Evolutionary conservation across 139 green algal genomes (phyloP).

Genomic region (Volvox africanus): DNA sequence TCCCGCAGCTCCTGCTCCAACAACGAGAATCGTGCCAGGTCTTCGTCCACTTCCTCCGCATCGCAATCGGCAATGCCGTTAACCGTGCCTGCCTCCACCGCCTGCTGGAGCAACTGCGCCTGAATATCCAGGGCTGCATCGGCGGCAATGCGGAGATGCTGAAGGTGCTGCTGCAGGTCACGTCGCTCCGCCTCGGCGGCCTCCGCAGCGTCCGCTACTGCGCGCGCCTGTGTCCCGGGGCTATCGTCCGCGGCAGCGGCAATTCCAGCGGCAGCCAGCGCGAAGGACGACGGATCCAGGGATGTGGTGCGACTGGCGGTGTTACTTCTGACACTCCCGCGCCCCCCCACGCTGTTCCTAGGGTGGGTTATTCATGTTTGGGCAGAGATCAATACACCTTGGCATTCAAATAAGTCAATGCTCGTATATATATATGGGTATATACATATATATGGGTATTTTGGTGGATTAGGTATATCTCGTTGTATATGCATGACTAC

Average conservation of each 20-base stretch:
- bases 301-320: background rate
- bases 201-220: background rate
- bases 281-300: background rate
- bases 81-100: background rate
- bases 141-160: background rate
- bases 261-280: constrained; percentile 17
- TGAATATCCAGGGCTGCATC: background rate
- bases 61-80: background rate
- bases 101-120: constrained; percentile 22
- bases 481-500: too few relatives aligned
- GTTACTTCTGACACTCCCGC: background rate
- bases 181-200: background rate
- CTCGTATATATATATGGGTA: too few relatives aligned
- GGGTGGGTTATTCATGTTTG: background rate
- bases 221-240: background rate
- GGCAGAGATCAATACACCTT: too few relatives aligned
- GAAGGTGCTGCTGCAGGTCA: constrained; percentile 25
- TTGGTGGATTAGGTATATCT: too few relatives aligned
- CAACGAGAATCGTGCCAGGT: constrained; percentile 19
- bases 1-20: constrained; percentile 49
- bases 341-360: background rate
- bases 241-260: background rate
- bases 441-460: too few relatives aligned
- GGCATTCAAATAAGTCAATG: too few relatives aligned
- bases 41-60: background rate